Percentiles rank a stretch among this genome's conserved stretches.
phyloP scores from a whole-genome alignment of 1,284 basidiomycete genomes.

The Austroboletus niveus region DNA sequence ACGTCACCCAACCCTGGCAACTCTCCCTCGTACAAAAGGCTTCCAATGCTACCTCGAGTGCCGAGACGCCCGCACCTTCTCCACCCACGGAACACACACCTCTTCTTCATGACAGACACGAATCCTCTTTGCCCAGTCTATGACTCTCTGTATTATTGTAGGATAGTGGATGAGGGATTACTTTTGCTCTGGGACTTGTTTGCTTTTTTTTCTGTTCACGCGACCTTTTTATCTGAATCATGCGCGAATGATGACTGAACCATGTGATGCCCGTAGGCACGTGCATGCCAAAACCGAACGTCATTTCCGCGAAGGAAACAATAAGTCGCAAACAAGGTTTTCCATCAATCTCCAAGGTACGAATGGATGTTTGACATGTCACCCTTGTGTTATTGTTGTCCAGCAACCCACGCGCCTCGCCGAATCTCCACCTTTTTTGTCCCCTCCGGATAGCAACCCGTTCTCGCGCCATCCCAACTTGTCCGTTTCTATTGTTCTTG shows the following conservation, averaged over 20 bases:
- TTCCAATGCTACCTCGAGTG: conserved; percentile 3
- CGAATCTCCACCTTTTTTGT: not conserved
- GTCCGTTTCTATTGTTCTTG: conserved; percentile 26
- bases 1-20: conserved; percentile 69
- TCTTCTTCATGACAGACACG: conserved; percentile 29
- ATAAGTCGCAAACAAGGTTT: conserved; percentile 28
- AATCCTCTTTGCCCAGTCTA: conserved; percentile 12
- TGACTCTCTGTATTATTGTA: conserved; percentile 29
- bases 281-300: conserved; percentile 3
- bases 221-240: conserved; percentile 8
- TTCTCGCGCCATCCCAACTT: conserved; percentile 13
- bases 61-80: conserved; percentile 7
- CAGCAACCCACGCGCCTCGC: conserved; percentile 5
- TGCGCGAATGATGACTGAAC: conserved; percentile 10
- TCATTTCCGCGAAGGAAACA: conserved; percentile 20
- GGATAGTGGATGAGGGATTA: conserved; percentile 9
- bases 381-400: conserved; percentile 22
- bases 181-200: conserved; percentile 10
- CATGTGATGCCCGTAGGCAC: conserved; percentile 13
- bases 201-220: conserved; percentile 5
- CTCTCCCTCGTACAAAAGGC: conserved; percentile 17
- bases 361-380: conserved; percentile 21
- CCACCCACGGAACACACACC: conserved; percentile 38
- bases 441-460: conserved; percentile 13
- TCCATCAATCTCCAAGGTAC: conserved; percentile 25